These are phyloP conservation scores for Talaromyces adpressus DNA, from an alignment of 495 filamentous ascomycete species.

Conservation along the genomic window DNA sequence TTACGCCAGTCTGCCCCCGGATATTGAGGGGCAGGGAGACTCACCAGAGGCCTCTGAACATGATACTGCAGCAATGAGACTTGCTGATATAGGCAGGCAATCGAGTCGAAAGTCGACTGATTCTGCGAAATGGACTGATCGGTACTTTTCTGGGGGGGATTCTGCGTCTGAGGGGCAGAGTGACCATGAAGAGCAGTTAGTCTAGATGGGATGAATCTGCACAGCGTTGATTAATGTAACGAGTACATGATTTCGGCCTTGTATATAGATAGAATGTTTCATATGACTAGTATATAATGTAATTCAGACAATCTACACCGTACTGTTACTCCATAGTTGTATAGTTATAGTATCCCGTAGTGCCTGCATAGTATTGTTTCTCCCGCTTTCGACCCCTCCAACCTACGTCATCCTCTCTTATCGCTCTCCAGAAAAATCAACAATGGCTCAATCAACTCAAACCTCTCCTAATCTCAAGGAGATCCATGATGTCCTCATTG, in stretches of 20 bases:
- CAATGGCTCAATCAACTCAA: slow-evolving; percentile 8
- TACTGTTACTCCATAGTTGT: no score
- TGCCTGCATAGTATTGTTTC: not conserved
- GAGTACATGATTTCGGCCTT: not conserved
- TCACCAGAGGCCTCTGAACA: not conserved
- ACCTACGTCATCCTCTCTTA: not conserved
- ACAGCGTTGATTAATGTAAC: not conserved
- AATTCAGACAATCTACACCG: not conserved
- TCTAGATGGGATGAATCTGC: not conserved
- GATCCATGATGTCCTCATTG: slow-evolving; percentile 72
- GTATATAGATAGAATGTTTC: not conserved
- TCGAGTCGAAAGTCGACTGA: slow-evolving; percentile 4
- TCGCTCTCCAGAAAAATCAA: not conserved
- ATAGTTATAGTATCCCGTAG: no score
- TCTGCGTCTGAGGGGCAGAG: slow-evolving; percentile 1
- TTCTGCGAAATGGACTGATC: slow-evolving; percentile 8
- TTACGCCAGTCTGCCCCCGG: not conserved
- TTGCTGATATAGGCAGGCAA: not conserved
- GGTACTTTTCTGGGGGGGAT: slow-evolving; percentile 5
- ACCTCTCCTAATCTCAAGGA: slow-evolving; percentile 54
- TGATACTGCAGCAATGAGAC: not conserved
- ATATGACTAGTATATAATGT: not conserved
- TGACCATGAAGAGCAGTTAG: slow-evolving; percentile 4
- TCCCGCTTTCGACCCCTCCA: not conserved
- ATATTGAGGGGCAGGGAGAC: not conserved